Percentiles rank a stretch among this genome's conserved stretches.
Evolutionary conservation across 2,329 filamentous ascomycete genomes (phyloP).

Genomic region (Acephala macrosclerotiorum): DNA sequence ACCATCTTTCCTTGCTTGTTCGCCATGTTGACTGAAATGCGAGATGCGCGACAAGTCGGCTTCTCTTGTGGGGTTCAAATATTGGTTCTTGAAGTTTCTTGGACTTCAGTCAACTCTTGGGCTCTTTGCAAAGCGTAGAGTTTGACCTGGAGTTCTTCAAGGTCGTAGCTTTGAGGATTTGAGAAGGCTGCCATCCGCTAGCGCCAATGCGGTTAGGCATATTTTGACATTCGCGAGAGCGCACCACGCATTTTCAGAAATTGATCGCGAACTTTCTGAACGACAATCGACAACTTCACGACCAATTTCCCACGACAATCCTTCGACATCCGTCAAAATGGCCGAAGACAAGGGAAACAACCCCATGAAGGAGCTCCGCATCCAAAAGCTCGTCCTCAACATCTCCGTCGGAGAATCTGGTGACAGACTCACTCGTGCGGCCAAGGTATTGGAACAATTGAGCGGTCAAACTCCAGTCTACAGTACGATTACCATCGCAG

Average conservation of each 20-base stretch:
- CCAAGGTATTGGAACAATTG: constrained; percentile 99
- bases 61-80: constrained; percentile 46
- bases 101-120: constrained; percentile 43
- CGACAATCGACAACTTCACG: constrained; percentile 25
- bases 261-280: constrained; percentile 31
- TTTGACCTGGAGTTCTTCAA: constrained; percentile 29
- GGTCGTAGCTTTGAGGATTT: constrained; percentile 11
- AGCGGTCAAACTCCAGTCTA: constrained; percentile 99
- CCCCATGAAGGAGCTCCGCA: constrained; percentile 99
- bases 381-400: constrained; percentile 99
- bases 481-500: constrained; percentile 67
- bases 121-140: constrained; percentile 39
- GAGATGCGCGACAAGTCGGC: constrained; percentile 47
- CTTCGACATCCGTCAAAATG: constrained; percentile 46
- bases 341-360: constrained; percentile 89
- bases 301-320: constrained; percentile 27
- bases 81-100: constrained; percentile 43
- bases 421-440: constrained; percentile 99
- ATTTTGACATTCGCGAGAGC: constrained; percentile 16
- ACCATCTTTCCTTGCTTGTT: constrained; percentile 99
- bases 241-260: constrained; percentile 27
- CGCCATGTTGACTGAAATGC: constrained; percentile 61
- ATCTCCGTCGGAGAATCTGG: constrained; percentile 99
- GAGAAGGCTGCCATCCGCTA: constrained; percentile 23
- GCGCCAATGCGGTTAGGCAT: constrained; percentile 22